phyloP scores from a whole-genome alignment of 176 grass and related monocot species.

The Echinochloa phyllopogon region DNA sequence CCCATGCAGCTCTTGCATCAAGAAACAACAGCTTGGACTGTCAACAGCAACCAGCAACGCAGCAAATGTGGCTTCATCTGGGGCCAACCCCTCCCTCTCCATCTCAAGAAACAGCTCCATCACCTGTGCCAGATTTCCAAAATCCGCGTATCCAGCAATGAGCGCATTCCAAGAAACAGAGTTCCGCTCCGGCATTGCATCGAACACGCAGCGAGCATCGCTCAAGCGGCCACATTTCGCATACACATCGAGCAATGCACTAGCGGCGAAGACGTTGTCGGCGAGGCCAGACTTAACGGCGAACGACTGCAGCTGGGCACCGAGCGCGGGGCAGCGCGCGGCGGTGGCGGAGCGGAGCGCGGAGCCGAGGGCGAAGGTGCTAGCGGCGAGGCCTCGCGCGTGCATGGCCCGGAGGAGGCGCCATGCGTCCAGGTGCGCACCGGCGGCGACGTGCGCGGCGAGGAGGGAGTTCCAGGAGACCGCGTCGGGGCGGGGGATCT shows the following conservation, averaged over 20 bases:
- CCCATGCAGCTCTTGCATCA: conserved; percentile 56
- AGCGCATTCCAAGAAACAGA: conserved; percentile 64
- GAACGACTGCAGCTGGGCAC: conserved; percentile 54
- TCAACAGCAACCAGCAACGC: conserved; percentile 35
- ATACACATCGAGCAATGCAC: conserved; percentile 56
- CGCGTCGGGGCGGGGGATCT: conserved; percentile 48
- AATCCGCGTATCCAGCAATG: conserved; percentile 36
- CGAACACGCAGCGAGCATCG: conserved; percentile 50
- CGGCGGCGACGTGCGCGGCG: conserved; percentile 44
- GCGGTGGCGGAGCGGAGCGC: conserved; percentile 49
- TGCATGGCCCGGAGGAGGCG: conserved; percentile 43
- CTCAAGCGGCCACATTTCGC: conserved; percentile 43
- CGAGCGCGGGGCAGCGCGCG: conserved; percentile 1
- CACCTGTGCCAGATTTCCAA: neutral
- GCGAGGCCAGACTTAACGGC: conserved; percentile 45
- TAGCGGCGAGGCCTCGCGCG: conserved; percentile 33
- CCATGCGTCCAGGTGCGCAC: conserved; percentile 41
- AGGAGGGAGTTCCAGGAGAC: conserved; percentile 77
- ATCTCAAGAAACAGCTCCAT: conserved; percentile 40
- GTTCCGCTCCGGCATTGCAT: conserved; percentile 58
- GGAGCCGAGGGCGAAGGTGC: conserved; percentile 56
- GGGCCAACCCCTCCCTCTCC: conserved; percentile 51
- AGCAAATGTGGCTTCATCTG: conserved; percentile 62
- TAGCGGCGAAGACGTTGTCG: conserved; percentile 37
- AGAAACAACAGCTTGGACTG: neutral